Evolutionary conservation across 345 rosid genomes (phyloP), one percentile per base, ranked within the genome.

Genomic region (Balakata baccata): DNA sequence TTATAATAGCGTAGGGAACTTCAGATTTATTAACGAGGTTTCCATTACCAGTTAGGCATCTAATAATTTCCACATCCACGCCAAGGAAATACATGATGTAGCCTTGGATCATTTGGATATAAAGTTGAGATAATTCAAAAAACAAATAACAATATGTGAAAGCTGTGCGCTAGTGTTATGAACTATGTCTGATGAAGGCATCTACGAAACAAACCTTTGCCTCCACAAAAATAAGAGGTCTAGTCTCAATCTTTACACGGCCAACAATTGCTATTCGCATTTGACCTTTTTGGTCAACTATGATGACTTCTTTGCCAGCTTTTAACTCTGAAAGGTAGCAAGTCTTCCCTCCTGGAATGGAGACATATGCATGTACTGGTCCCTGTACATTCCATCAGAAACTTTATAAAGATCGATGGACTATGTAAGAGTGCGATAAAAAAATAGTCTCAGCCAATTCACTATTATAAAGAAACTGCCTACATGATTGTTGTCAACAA

Each of bases 251-350:
- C 82, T 94, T 94, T 58, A 94, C 94, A 3, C 93, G 85, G 14
- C 98, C 94, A 54, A 90, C 88, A 52, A 94, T 83, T 56, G 90
- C 93, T 73, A 87, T 86, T 50, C 88, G 76, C 60, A 82, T 84
- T 69, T 76, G 71, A 50, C 98, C 96, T 45, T 80, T 84, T 81
- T 81, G 93, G 72, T 90, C 92, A 76, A 84, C 87, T 50, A 88
- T 81, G 3, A 86, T 66, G 23, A 94, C 96, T 66, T 94, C 93
- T 78, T 81, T 86, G 1, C 97, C 97, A 0, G 94, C 85, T 78
- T 80, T 90, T 75, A 94, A 78, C 85, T 92, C 98, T 0, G 98
- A 91, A 53, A 94, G 94, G 76, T 91, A 90, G 85, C 93, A 81
- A 56, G 98, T 94, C 84, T 84, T 89, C 62, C 91, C 94, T 22